Conservation (phyloP, 2,329 filamentous ascomycete genomes). For the Cladorrhinum sp. region DNA sequence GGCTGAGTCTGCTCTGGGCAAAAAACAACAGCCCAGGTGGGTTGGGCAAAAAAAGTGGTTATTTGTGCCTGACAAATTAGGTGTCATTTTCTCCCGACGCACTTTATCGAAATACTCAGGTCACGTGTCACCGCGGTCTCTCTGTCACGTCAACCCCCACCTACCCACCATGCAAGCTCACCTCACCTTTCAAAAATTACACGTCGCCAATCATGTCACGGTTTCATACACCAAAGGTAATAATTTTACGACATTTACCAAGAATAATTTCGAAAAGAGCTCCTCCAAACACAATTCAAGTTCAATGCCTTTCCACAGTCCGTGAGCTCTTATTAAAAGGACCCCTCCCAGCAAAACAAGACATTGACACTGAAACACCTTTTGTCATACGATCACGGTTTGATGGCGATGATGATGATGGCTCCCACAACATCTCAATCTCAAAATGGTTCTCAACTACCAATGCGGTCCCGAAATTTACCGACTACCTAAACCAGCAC, state of each 20-base stretch:
- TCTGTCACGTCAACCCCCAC: background rate
- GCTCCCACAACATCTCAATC: conserved; percentile 39
- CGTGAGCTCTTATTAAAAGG: background rate
- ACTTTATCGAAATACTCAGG: too few species aligned
- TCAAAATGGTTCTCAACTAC: conserved; percentile 55
- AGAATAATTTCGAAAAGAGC: background rate
- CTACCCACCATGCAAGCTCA: conserved; percentile 43
- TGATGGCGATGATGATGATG: conserved; percentile 36
- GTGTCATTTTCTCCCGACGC: background rate
- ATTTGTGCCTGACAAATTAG: background rate
- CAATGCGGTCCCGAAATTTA: conserved; percentile 3
- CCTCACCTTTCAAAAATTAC: conserved; percentile 41
- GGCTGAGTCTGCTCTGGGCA: too few species aligned
- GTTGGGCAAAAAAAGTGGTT: background rate
- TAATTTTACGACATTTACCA: background rate
- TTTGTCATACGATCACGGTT: conserved; percentile 40
- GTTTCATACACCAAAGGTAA: background rate
- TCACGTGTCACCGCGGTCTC: too few species aligned
- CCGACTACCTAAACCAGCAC: conserved; percentile 33
- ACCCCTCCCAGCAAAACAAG: conserved; percentile 47
- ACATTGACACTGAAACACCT: conserved; percentile 52
- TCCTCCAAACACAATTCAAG: background rate
- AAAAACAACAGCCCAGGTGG: background rate
- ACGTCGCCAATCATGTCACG: background rate
- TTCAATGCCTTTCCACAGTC: conserved; percentile 10